Base-by-base conservation (phyloP, 352 stramenopile genomes). In the Globisporangium orthogonon region DNA sequence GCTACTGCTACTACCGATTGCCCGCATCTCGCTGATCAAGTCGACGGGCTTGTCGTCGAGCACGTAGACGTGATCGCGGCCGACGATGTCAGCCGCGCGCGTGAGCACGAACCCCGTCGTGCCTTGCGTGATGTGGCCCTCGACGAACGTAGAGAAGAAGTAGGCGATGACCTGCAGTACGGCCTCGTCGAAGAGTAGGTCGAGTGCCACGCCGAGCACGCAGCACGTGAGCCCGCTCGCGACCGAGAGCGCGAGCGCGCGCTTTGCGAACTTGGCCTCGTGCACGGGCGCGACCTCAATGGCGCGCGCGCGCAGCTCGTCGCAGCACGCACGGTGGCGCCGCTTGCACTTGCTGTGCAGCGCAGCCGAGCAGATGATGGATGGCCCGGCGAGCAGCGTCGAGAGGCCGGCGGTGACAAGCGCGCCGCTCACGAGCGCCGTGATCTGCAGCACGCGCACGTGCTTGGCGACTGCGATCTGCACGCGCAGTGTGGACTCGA, bases 401-500 rank as follows among this genome's bases (percentile, higher is more conserved):
- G 62, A 66, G 54, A 63, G 29, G 11, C 58, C 58, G 3, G 58
- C 62, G 6, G 62, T 67, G 45, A 73, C 51, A 23, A 64, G 7
- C 51, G 37, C 52, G 29, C 39, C 40, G 45, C 62, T 60, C 17
- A 67, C 18, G 4, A 55, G 57, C 23, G 50, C 30, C n/a, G 62
- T 65, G 43, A 70, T 30, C 33, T 70, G 58, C 44, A 61, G 50
- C 6, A 52, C 43, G 37, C 58, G 57, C 35, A 70, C 62, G 33
- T 61, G 52, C 37, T 67, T 69, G 43, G 41, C 47, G 23, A 73
- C 62, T 7, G 61, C 44, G 35, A 73, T 52, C 58, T 73, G 66
- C 50, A 73, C 66, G 45, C 66, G 66, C 31, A 73, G 54, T 5
- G 66, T 67, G 23, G 54, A 56, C 45, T 73, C 66, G 47, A 73